phyloP scores from a whole-genome alignment of 345 rosid species.

The Populus nigra region DNA sequence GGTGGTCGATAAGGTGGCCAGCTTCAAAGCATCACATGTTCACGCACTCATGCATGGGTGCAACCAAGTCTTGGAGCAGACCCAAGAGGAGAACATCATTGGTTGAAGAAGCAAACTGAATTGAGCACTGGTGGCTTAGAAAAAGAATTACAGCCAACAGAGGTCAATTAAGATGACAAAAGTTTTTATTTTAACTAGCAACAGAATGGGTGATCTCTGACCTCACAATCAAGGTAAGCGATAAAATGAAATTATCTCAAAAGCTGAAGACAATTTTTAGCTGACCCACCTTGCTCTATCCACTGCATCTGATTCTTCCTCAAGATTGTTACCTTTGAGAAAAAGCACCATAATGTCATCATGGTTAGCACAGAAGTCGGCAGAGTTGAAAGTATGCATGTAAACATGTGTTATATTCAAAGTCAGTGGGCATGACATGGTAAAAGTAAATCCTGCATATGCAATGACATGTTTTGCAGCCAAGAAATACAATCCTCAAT shows the following conservation, averaged over 20 bases:
- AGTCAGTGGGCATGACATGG: not conserved
- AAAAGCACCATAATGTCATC: conserved; percentile 7
- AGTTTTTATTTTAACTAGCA: not conserved
- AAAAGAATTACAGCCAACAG: not conserved
- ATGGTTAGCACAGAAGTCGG: conserved; percentile 4
- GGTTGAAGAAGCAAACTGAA: not conserved
- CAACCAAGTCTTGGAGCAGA: conserved; percentile 1
- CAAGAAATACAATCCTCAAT: not conserved
- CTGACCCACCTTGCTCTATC: conserved; percentile 42
- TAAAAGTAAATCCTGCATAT: conserved; percentile 6
- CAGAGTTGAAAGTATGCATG: not conserved
- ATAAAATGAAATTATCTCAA: not conserved
- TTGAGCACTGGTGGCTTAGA: not conserved
- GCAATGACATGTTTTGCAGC: conserved; percentile 6
- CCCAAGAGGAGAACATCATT: not conserved
- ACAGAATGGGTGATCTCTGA: not conserved
- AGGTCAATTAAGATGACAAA: not conserved
- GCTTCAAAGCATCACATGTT: not conserved
- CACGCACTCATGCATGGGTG: not conserved
- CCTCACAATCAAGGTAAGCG: not conserved
- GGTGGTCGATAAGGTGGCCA: not conserved
- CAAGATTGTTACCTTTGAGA: conserved; percentile 44
- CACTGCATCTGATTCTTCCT: conserved; percentile 40
- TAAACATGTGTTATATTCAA: not conserved
- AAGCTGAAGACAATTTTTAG: conserved; percentile 5